Evolutionary conservation across 2,329 filamentous ascomycete species (phyloP).

Genomic region (Zymoseptoria tritici): DNA sequence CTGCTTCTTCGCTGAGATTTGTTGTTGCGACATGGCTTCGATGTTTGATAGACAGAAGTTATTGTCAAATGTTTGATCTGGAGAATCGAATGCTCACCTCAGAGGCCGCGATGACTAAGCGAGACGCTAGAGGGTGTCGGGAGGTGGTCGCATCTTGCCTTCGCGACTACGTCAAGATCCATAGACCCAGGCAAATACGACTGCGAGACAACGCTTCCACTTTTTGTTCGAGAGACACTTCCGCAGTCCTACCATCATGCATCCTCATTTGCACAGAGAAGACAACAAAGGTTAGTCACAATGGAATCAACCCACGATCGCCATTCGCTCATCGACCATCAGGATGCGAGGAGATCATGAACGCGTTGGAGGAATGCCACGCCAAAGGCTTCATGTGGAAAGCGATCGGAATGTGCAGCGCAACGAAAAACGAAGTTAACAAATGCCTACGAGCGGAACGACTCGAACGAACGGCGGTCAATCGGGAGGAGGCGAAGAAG

Average conservation of each 20-base stretch:
- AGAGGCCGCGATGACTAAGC: background rate
- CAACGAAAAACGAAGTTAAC: slow-evolving; percentile 75
- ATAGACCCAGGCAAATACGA: background rate
- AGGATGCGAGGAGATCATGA: slow-evolving; percentile 96
- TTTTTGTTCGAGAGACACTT: background rate
- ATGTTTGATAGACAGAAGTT: background rate
- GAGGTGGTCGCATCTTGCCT: background rate
- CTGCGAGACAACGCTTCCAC: background rate
- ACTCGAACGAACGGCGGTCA: slow-evolving; percentile 66
- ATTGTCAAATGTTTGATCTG: too few species aligned
- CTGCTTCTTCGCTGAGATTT: slow-evolving; percentile 60
- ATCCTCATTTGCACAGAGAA: slow-evolving; percentile 93
- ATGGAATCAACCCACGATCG: background rate
- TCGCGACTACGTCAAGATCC: background rate
- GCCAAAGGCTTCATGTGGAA: slow-evolving; percentile 88
- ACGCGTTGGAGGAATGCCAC: slow-evolving; percentile 90
- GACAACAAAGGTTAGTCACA: slow-evolving; percentile 64
- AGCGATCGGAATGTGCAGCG: slow-evolving; percentile 81
- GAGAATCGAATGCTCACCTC: background rate
- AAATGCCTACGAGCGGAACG: slow-evolving; percentile 76
- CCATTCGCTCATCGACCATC: slow-evolving; percentile 11
- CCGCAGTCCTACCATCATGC: slow-evolving; percentile 51
- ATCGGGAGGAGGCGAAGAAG: slow-evolving; percentile 62
- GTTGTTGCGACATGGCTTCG: slow-evolving; percentile 40
- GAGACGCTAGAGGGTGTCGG: background rate